Evolutionary conservation across 2,329 filamentous ascomycete species (phyloP), one percentile per base, ranked within the genome.

Genomic region (Nectriaceae sp.): DNA sequence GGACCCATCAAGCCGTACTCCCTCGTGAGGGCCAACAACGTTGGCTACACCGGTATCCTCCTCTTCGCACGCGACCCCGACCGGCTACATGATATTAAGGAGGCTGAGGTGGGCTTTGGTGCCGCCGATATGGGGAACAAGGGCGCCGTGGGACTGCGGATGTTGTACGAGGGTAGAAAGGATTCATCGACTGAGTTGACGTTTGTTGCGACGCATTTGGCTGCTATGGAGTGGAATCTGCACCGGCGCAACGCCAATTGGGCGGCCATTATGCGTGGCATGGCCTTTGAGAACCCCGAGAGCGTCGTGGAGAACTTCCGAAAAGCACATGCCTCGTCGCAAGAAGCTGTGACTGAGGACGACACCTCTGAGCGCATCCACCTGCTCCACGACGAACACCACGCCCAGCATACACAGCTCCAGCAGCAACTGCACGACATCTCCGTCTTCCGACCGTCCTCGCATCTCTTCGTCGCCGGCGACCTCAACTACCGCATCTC

Each of bases 401-500:
- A 70, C 38, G 60, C 65, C 33, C 62, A 70, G 41, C 68, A 69
- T 40, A 49, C 56, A 22, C 60, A 55, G 40, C 61, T 74, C n/a
- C 75, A 75, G 58, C 69, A 70, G 45, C 66, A 68, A 24, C 70
- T 84, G 3, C 78, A 82, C 57, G 68, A 79, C 55, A 72, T 83
- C 35, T 84, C 83, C 26, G 82, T 97, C 47, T 97, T 92, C 73
- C 83, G 81, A 42, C 83, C 89, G 1, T 80, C 78, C 3, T 85
- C 85, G 3, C 85, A 96, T 66, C 75, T 97, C 1, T 96, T 97
- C 66, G 77, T 97, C 40, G 88, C 87, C 1, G 94, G 94, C 20
- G 94, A 99, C 68, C 79, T 99, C 51, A 99, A 99, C 75, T 99
- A 99, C 71, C 88, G 94, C 57, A 95, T 93, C 16, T 83, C 85